Conservation (phyloP, 2,329 filamentous ascomycete species). For the Fusarium lyarnte region DNA sequence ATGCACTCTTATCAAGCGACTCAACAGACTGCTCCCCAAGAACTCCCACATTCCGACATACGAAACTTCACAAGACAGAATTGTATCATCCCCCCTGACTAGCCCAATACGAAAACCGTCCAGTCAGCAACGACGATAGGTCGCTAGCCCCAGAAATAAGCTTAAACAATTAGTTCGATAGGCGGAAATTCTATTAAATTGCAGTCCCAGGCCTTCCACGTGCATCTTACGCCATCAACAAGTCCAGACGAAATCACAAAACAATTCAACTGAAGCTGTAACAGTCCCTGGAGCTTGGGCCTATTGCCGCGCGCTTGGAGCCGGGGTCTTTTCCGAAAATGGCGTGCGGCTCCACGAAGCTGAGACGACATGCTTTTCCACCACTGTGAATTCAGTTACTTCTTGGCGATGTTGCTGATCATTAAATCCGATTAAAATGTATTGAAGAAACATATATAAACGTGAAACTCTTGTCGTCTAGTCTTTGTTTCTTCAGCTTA, state of each 20-base stretch:
- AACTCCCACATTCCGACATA: not conserved
- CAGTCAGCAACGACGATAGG: rapidly evolving
- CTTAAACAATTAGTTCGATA: not conserved
- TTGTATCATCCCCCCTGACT: not conserved
- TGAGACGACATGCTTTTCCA: constrained; percentile 37
- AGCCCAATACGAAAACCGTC: not conserved
- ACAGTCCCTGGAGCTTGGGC: not conserved
- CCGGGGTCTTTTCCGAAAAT: constrained; percentile 28
- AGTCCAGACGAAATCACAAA: not conserved
- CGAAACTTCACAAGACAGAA: rapidly evolving
- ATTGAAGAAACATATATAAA: constrained; percentile 22
- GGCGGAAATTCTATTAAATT: not conserved
- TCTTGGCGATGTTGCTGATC: not conserved
- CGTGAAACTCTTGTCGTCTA: not conserved
- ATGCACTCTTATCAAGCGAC: not conserved
- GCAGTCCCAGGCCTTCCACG: not conserved
- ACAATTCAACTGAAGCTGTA: not conserved
- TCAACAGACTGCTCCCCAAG: not conserved
- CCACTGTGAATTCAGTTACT: constrained; percentile 31
- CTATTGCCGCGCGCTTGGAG: constrained; percentile 26
- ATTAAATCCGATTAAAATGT: not conserved
- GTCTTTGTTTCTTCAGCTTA: constrained; percentile 25
- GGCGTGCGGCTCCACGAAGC: constrained; percentile 25
- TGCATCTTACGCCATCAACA: not conserved
- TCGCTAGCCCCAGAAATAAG: not conserved